Conservation (phyloP, 306 rosid species). For the Morella rubra region DNA sequence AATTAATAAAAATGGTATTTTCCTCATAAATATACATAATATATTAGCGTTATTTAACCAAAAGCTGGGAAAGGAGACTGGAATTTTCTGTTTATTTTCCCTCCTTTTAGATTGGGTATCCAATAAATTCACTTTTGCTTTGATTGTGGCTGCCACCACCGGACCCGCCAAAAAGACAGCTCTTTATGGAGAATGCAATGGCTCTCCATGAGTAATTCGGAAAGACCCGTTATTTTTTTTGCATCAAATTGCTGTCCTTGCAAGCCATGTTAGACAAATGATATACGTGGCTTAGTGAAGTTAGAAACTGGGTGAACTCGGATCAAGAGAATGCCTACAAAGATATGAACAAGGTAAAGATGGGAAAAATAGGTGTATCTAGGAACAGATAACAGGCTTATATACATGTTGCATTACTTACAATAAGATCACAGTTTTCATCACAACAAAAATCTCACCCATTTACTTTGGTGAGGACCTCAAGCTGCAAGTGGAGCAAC, state of each 20-base stretch:
- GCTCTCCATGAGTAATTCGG: too few relatives aligned
- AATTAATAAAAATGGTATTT: too few relatives aligned
- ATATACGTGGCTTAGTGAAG: not conserved
- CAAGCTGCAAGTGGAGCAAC: conserved; percentile 39
- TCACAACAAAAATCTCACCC: conserved; percentile 16
- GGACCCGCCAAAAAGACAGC: too few relatives aligned
- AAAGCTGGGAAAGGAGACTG: too few relatives aligned
- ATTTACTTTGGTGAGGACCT: conserved; percentile 12
- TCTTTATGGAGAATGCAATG: too few relatives aligned
- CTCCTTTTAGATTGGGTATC: too few relatives aligned
- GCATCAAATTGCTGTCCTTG: not conserved
- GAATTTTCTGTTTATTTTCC: too few relatives aligned
- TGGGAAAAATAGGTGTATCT: not conserved
- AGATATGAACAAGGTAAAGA: not conserved
- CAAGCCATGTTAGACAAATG: not conserved
- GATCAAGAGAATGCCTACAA: not conserved
- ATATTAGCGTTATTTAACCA: too few relatives aligned
- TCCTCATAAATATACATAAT: too few relatives aligned
- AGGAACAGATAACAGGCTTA: not conserved
- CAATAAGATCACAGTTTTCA: not conserved
- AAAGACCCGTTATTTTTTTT: not conserved
- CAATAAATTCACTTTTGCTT: too few relatives aligned
- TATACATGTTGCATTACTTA: not conserved
- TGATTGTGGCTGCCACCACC: too few relatives aligned
- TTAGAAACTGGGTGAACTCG: not conserved